Conservation (phyloP, 2,329 filamentous ascomycete genomes). For the Fonsecaea monophora region DNA sequence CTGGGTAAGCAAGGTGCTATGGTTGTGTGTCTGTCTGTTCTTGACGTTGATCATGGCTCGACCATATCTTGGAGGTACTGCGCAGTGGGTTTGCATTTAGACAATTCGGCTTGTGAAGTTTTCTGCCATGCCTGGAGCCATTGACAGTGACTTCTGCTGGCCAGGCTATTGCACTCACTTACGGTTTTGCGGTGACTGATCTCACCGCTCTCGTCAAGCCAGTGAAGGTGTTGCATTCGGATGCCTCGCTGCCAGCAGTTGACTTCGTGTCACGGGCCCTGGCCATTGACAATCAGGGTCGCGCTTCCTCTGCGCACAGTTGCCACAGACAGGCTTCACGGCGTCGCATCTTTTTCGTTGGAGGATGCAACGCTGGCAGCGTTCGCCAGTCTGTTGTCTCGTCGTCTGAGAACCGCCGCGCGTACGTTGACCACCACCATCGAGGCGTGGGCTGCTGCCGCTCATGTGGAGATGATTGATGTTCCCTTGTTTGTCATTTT, state of each 20-base stretch:
- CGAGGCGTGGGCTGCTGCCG: background rate
- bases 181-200: background rate
- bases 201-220: background rate
- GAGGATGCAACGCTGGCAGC: slow-evolving; percentile 19
- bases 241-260: background rate
- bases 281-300: background rate
- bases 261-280: background rate
- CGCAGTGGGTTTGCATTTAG: background rate
- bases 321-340: slow-evolving; percentile 13
- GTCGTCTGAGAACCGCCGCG: background rate
- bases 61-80: background rate
- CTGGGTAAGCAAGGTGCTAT: background rate
- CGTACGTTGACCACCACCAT: background rate
- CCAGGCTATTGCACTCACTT: background rate
- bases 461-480: background rate
- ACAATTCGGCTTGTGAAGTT: background rate
- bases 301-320: slow-evolving; percentile 7
- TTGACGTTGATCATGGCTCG: background rate
- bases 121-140: background rate
- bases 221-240: background rate
- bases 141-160: background rate
- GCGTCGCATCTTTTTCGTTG: slow-evolving; percentile 22
- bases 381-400: background rate
- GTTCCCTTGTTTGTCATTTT: background rate
- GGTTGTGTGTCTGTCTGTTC: background rate